Percentiles rank a stretch among this genome's conserved stretches.
Conservation (phyloP, 495 filamentous ascomycete genomes). For the Neurospora sp. region DNA sequence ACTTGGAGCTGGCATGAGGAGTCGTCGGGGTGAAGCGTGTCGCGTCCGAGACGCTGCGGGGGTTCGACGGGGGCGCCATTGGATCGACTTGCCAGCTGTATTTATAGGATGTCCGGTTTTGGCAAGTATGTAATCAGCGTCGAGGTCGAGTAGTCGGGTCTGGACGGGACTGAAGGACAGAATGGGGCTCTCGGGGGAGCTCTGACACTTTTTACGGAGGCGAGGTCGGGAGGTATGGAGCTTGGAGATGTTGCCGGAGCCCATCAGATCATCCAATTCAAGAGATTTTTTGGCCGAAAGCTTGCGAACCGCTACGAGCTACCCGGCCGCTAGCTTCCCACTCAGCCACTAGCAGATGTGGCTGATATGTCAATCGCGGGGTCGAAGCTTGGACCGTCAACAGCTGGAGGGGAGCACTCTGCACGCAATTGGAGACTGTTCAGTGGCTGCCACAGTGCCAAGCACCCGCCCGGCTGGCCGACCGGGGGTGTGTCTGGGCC, state of each 20-base stretch:
- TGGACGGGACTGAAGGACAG: not conserved
- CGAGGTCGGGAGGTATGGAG: not conserved
- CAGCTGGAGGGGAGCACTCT: not conserved
- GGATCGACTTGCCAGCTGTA: not conserved
- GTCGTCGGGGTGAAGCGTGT: constrained; percentile 92
- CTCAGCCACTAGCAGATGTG: not conserved
- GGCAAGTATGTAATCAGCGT: not conserved
- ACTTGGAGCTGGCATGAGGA: constrained; percentile 72
- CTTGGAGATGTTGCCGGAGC: not conserved
- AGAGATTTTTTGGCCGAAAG: not conserved
- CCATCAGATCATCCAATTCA: constrained; percentile 3
- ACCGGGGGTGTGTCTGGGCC: not conserved
- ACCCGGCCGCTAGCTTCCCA: not conserved
- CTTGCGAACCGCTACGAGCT: not conserved
- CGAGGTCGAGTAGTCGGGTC: not conserved
- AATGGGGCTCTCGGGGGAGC: not conserved
- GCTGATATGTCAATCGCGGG: not conserved
- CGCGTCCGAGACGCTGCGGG: constrained; percentile 83
- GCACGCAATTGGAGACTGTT: not conserved
- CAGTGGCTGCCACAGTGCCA: not conserved
- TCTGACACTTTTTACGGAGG: not conserved
- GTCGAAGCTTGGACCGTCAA: not conserved
- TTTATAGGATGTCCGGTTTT: not conserved
- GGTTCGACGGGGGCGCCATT: constrained; percentile 39
- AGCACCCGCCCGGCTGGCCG: not conserved